phyloP scores from a whole-genome alignment of 2,329 filamentous ascomycete genomes.

The Conoideocrella luteorostrata region DNA sequence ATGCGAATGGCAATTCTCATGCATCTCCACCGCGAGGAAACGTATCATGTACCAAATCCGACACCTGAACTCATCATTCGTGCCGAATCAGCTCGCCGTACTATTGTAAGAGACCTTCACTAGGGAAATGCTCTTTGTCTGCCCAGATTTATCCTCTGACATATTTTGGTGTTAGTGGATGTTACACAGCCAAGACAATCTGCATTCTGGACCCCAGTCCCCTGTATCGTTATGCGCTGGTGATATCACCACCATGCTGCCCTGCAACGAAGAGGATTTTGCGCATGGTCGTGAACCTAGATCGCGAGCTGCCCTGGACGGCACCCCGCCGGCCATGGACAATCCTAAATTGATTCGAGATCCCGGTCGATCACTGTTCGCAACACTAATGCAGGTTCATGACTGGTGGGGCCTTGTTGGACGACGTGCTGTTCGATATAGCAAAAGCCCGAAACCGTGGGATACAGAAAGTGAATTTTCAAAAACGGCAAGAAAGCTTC shows the following conservation, averaged over 20 bases:
- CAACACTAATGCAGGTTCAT: constrained; percentile 48
- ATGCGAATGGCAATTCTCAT: constrained; percentile 50
- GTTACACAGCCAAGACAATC: constrained; percentile 52
- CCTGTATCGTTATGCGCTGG: constrained; percentile 44
- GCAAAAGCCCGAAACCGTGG: constrained; percentile 38
- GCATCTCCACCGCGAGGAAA: constrained; percentile 50
- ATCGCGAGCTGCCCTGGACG: constrained; percentile 46
- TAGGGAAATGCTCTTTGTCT: too few relatives aligned
- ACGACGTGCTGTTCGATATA: constrained; percentile 39
- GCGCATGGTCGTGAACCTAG: constrained; percentile 38
- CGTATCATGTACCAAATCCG: constrained; percentile 37
- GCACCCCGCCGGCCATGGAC: constrained; percentile 42
- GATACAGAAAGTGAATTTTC: constrained; percentile 42
- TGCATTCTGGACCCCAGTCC: constrained; percentile 46
- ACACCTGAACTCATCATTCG: constrained; percentile 39
- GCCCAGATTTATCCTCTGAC: too few relatives aligned
- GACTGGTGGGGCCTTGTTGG: constrained; percentile 48
- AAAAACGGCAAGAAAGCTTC: constrained; percentile 34
- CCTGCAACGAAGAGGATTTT: constrained; percentile 47
- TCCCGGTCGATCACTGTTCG: constrained; percentile 45
- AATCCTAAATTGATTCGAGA: constrained; percentile 37
- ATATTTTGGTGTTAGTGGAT: constrained; percentile 45
- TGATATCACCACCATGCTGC: constrained; percentile 49
- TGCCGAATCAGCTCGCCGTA: constrained; percentile 51
- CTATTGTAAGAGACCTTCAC: constrained; percentile 43